Evolutionary conservation across 2,329 filamentous ascomycete genomes (phyloP).

Genomic region (Pestalotiopsis sp.): DNA sequence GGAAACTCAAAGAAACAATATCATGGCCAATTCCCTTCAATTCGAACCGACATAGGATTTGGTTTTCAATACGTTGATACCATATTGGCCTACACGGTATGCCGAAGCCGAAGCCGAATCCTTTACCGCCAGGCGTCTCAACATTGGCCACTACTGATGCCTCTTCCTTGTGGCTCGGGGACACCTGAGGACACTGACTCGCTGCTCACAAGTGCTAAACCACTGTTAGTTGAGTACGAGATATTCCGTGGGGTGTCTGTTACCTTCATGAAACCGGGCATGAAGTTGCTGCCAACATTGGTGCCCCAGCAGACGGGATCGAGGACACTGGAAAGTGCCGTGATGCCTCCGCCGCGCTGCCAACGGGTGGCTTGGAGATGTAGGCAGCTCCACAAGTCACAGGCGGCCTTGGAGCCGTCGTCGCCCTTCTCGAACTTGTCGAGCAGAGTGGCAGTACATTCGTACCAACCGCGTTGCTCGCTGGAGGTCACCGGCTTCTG

Average conservation of each 20-base stretch:
- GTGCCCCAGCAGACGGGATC: neutral
- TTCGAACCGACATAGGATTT: no score
- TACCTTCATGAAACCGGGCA: neutral
- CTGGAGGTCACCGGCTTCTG: neutral
- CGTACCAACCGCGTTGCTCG: neutral
- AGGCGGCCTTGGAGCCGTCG: neutral
- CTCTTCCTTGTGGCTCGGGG: neutral
- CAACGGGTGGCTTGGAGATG: neutral
- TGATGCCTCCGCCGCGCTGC: neutral
- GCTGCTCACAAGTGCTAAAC: neutral
- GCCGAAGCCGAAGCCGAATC: no score
- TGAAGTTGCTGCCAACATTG: neutral
- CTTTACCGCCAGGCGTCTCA: neutral
- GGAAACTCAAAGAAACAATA: no score
- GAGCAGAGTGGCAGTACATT: neutral
- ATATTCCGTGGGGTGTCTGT: no score
- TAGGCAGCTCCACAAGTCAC: neutral
- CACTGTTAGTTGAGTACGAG: neutral
- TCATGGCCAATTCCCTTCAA: no score
- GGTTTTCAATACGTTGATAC: neutral
- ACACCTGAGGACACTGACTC: neutral
- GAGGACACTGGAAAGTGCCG: neutral
- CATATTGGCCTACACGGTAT: neutral
- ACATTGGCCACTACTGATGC: neutral
- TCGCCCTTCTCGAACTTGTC: neutral